phyloP scores from a whole-genome alignment of 2,329 filamentous ascomycete genomes.

The Cryoendolithus antarcticus region DNA sequence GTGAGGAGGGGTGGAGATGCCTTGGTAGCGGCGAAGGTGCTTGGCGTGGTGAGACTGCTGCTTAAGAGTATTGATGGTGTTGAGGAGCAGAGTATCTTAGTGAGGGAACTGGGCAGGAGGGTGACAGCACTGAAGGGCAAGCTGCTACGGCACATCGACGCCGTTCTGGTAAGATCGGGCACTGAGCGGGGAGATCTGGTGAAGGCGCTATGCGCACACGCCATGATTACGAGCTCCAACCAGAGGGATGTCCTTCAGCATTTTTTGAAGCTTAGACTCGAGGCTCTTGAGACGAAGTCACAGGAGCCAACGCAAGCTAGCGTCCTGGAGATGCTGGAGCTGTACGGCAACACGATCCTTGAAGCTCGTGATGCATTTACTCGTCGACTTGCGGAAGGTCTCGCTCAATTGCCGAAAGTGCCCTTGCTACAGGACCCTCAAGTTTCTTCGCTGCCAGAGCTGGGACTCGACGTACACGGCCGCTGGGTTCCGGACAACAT shows the following conservation, averaged over 20 bases:
- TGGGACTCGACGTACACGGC: constrained; percentile 66
- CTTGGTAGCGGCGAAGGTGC: constrained; percentile 47
- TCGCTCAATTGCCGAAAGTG: constrained; percentile 55
- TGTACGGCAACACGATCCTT: constrained; percentile 67
- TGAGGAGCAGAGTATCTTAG: constrained; percentile 34
- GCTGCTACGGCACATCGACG: constrained; percentile 53
- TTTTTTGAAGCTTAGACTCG: constrained; percentile 61
- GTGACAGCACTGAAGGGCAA: constrained; percentile 50
- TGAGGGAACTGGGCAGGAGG: constrained; percentile 53
- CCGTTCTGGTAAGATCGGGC: constrained; percentile 25
- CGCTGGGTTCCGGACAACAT: constrained; percentile 76
- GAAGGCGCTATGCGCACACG: constrained; percentile 68
- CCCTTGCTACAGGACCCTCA: constrained; percentile 61
- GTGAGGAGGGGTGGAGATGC: constrained; percentile 40
- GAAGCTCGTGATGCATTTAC: constrained; percentile 69
- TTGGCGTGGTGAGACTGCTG: constrained; percentile 64
- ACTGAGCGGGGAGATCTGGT: constrained; percentile 41
- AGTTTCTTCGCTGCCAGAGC: constrained; percentile 52
- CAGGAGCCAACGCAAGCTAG: constrained; percentile 38
- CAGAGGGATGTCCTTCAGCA: constrained; percentile 66
- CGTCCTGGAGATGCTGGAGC: constrained; percentile 52
- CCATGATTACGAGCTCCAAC: constrained; percentile 67
- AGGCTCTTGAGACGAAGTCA: constrained; percentile 54
- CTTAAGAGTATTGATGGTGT: constrained; percentile 57
- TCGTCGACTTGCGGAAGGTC: constrained; percentile 54